Conservation (phyloP, 202 grass and related monocot genomes). For the Setaria italica region DNA sequence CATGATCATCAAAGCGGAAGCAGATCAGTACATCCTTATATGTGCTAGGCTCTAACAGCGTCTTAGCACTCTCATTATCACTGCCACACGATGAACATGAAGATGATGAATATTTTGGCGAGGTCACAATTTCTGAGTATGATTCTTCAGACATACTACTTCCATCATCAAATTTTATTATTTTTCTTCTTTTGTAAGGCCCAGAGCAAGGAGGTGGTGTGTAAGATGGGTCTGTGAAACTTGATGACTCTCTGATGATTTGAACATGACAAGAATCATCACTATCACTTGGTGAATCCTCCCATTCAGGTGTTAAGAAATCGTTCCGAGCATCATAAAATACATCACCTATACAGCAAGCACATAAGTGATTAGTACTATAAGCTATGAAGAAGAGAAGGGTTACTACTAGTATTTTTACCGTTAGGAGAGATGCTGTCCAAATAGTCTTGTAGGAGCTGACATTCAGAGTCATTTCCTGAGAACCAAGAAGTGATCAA, state of each 20-base stretch:
- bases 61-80: slow-evolving; percentile 47
- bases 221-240: slow-evolving; percentile 45
- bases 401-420: slow-evolving; percentile 34
- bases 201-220: slow-evolving; percentile 65
- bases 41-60: slow-evolving; percentile 56
- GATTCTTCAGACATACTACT: slow-evolving; percentile 57
- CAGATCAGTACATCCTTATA: slow-evolving; percentile 87
- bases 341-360: slow-evolving; percentile 59
- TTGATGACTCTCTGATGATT: slow-evolving; percentile 38
- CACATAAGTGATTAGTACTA: slow-evolving; percentile 49
- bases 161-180: slow-evolving; percentile 55
- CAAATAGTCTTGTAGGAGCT: slow-evolving; percentile 66
- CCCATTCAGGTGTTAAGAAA: slow-evolving; percentile 44
- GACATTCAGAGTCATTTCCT: slow-evolving; percentile 56
- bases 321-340: slow-evolving; percentile 76
- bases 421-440: slow-evolving; percentile 66
- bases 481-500: slow-evolving; percentile 73
- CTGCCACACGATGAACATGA: slow-evolving; percentile 51
- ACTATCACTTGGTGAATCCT: slow-evolving; percentile 44
- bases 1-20: slow-evolving; percentile 77
- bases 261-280: slow-evolving; percentile 48
- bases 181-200: slow-evolving; percentile 88
- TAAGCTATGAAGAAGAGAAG: slow-evolving; percentile 39
- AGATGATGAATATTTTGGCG: slow-evolving; percentile 60
- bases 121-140: slow-evolving; percentile 70